These are phyloP conservation scores for Raffaelea deltoideospora DNA, from an alignment of 2,329 filamentous ascomycete genomes.

Conservation along the genomic window DNA sequence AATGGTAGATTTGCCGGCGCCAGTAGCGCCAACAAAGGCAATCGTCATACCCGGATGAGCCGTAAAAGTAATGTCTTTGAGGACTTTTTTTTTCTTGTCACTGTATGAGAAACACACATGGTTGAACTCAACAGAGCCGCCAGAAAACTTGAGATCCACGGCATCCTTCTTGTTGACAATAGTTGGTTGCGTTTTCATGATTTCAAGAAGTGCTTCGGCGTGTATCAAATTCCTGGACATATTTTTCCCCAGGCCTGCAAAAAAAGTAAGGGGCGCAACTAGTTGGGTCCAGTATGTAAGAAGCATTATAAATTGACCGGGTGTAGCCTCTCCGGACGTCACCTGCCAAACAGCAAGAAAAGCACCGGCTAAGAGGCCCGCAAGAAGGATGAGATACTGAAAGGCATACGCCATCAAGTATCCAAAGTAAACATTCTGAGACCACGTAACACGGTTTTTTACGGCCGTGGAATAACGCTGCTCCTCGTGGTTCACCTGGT, in stretches of 20 bases:
- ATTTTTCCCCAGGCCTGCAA: constrained; percentile 40
- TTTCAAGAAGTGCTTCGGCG: constrained; percentile 40
- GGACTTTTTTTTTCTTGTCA: constrained; percentile 41
- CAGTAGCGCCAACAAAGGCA: constrained; percentile 45
- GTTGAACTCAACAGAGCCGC: constrained; percentile 38
- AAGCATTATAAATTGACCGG: constrained; percentile 56
- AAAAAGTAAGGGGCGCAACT: constrained; percentile 56
- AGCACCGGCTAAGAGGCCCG: constrained; percentile 50
- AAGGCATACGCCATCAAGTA: constrained; percentile 38
- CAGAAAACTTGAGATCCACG: constrained; percentile 31
- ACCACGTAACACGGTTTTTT: constrained; percentile 20
- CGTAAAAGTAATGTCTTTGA: constrained; percentile 36
- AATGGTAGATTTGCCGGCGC: constrained; percentile 43
- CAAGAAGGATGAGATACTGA: constrained; percentile 49
- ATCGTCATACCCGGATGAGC: constrained; percentile 37
- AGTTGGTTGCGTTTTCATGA: constrained; percentile 42
- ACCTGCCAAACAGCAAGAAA: constrained; percentile 51
- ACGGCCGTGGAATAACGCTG: constrained; percentile 37
- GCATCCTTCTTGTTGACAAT: constrained; percentile 37
- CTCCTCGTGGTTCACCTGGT: constrained; percentile 42
- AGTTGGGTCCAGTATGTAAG: constrained; percentile 63
- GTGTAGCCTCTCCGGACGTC: constrained; percentile 39
- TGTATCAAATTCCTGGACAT: constrained; percentile 42
- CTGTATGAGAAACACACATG: constrained; percentile 44
- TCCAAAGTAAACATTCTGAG: constrained; percentile 24